phyloP scores from a whole-genome alignment of 2,329 filamentous ascomycete genomes.

The Stagonosporopsis chrysanthemi region DNA sequence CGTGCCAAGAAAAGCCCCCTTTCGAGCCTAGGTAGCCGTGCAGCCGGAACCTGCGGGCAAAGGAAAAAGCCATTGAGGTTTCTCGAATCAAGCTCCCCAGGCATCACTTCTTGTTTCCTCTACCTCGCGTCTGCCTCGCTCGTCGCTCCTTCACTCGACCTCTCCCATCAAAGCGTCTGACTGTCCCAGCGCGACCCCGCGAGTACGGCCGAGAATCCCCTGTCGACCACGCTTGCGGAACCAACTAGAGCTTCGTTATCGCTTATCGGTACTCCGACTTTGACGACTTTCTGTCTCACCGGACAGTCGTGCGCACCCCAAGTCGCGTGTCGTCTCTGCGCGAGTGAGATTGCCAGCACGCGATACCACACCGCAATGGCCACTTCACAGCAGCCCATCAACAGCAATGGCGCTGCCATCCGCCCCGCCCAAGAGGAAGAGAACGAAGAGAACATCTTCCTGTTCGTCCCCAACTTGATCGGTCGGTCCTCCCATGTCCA shows the following conservation, averaged over 20 bases:
- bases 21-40: slow-evolving; percentile 29
- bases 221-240: slow-evolving; percentile 5
- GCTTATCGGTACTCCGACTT: slow-evolving; percentile 42
- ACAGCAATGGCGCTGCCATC: slow-evolving; percentile 42
- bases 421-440: slow-evolving; percentile 29
- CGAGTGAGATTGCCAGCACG: slow-evolving; percentile 11
- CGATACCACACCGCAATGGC: slow-evolving; percentile 33
- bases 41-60: slow-evolving; percentile 35
- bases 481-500: slow-evolving; percentile 45
- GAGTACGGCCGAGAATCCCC: slow-evolving; percentile 11
- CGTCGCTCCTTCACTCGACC: slow-evolving; percentile 14
- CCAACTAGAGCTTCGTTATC: slow-evolving; percentile 42
- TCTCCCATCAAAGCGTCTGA: neutral
- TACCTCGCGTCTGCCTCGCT: slow-evolving; percentile 10
- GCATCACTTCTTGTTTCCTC: slow-evolving; percentile 14
- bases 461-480: slow-evolving; percentile 62
- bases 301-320: slow-evolving; percentile 6
- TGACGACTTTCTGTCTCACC: slow-evolving; percentile 36
- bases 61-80: slow-evolving; percentile 26
- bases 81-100: slow-evolving; percentile 23
- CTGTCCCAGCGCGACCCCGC: slow-evolving; percentile 13
- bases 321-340: slow-evolving; percentile 20
- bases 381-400: slow-evolving; percentile 36
- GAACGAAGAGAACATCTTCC: slow-evolving; percentile 62
- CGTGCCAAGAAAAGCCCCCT: slow-evolving; percentile 28